Evolutionary conservation across 371 early-diverging fungal genomes (phyloP).

Genomic region (Chytridium lagenaria): DNA sequence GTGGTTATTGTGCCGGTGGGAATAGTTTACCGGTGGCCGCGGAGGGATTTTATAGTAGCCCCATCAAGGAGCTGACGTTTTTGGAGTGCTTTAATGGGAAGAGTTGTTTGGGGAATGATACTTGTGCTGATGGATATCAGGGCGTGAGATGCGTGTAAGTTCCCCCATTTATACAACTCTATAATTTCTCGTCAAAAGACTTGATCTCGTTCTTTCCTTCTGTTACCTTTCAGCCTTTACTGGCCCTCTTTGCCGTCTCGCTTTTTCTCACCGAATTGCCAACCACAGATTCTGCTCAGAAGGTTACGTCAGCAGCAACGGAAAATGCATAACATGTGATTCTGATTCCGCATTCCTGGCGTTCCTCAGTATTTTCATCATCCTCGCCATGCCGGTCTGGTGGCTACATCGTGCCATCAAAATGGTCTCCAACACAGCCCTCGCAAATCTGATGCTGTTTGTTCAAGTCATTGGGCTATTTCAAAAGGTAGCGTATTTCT

Average conservation of each 20-base stretch:
- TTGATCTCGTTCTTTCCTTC: background rate
- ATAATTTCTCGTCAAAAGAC: too few relatives aligned
- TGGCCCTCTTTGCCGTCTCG: too few relatives aligned
- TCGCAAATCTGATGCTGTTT: conserved; percentile 25
- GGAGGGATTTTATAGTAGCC: conserved; percentile 18
- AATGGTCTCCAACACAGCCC: conserved; percentile 9
- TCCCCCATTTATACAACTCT: background rate
- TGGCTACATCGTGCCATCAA: conserved; percentile 27
- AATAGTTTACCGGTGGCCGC: background rate
- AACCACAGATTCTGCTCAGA: conserved; percentile 23
- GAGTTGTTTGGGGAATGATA: conserved; percentile 23
- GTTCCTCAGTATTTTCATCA: conserved; percentile 9
- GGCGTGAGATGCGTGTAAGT: conserved; percentile 27
- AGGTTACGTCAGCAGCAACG: conserved; percentile 30
- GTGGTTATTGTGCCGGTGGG: conserved; percentile 21
- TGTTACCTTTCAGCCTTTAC: too few relatives aligned
- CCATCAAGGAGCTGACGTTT: conserved; percentile 12
- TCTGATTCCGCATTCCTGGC: conserved; percentile 18
- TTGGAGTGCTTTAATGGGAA: conserved; percentile 25
- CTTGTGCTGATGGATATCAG: conserved; percentile 15
- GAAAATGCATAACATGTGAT: conserved; percentile 30
- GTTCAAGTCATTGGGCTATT: conserved; percentile 34
- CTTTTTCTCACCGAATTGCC: too few relatives aligned
- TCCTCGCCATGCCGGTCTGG: conserved; percentile 21
- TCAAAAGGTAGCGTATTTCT: conserved; percentile 25